Evolutionary conservation across 345 rosid species (phyloP), one percentile per base, ranked within the genome.

Genomic region (Ceriops zippeliana): DNA sequence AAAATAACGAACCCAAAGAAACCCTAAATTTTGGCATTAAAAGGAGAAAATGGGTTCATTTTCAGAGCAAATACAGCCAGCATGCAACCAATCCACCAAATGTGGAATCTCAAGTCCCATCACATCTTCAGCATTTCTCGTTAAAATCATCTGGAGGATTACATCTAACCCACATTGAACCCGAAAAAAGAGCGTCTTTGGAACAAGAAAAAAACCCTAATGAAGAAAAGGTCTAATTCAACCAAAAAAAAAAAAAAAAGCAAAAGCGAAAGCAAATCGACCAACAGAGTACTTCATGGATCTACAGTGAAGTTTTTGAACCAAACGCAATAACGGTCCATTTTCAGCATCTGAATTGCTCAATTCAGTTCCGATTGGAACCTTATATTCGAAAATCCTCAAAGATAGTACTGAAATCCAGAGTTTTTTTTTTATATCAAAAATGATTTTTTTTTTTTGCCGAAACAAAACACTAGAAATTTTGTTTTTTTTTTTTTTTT

Each of bases 281-380:
- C 19, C 54, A 59, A 42, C 42, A 70, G 24, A 19, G 10, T n/a
- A 24, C 20, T 63, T 47, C 46, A 54, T 71, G 69, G 69, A 71
- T 71, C 75, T 71, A 71, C 64, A 71, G 75, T 42, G 49, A 17
- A 34, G 37, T 42, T 37, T 21, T 61, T 35, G 10, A 27, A 19
- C 26, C 15, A 3, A 35, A 20, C 19, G 67, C 58, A 10, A 32
- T 8, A 52, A 62, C 32, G 53, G 42, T 32, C 58, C 35, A 61
- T 32, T 52, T 61, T 24, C 26, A 62, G 27, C 35, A 62, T 51
- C 27, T 37, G 61, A 62, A 62, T 17, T 35, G 62, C 26, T 13
- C 0, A 37, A 62, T 37, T 35, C 58, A 70, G 37, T 70, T 62
- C 56, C 57, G 58, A 64, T 13, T 10, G 63, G 15, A 64, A 64